phyloP scores from a whole-genome alignment of 2,329 filamentous ascomycete genomes.

The Cladosporium sp. region DNA sequence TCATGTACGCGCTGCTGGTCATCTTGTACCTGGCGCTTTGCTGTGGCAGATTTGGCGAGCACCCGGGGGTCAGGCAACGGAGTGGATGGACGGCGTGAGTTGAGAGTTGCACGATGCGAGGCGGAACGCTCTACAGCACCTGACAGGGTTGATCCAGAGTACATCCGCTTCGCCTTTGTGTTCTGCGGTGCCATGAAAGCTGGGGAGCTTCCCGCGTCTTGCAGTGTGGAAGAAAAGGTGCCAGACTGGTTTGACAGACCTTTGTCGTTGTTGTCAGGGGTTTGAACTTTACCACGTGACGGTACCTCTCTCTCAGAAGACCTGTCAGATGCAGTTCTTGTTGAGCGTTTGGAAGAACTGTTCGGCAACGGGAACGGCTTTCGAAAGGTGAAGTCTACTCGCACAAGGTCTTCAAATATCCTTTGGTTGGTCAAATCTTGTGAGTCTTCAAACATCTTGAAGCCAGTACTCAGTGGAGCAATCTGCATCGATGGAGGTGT shows the following conservation, averaged over 20 bases:
- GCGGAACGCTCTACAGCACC: background rate
- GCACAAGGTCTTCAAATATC: background rate
- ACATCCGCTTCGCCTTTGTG: background rate
- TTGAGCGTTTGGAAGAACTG: conserved; percentile 24
- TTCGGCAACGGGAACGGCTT: conserved; percentile 24
- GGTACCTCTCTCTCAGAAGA: background rate
- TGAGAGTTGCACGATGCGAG: background rate
- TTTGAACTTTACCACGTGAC: background rate
- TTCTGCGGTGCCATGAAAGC: conserved; percentile 4
- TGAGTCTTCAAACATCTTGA: background rate
- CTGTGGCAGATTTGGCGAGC: background rate
- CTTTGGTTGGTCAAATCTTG: background rate
- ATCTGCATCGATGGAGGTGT: too few species aligned
- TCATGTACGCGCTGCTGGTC: background rate
- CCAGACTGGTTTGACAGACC: background rate
- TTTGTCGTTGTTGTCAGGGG: background rate
- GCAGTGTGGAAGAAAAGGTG: background rate
- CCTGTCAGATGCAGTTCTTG: conserved; percentile 12
- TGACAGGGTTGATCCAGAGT: background rate
- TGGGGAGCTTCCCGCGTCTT: conserved; percentile 6
- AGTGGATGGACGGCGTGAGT: background rate
- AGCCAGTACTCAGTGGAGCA: background rate
- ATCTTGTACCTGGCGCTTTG: background rate
- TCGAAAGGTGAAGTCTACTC: conserved; percentile 16
- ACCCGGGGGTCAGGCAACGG: conserved; percentile 4